These are phyloP conservation scores for Wallacemonas rigidus DNA, from an alignment of 208 protist species.

Conservation along the genomic window DNA sequence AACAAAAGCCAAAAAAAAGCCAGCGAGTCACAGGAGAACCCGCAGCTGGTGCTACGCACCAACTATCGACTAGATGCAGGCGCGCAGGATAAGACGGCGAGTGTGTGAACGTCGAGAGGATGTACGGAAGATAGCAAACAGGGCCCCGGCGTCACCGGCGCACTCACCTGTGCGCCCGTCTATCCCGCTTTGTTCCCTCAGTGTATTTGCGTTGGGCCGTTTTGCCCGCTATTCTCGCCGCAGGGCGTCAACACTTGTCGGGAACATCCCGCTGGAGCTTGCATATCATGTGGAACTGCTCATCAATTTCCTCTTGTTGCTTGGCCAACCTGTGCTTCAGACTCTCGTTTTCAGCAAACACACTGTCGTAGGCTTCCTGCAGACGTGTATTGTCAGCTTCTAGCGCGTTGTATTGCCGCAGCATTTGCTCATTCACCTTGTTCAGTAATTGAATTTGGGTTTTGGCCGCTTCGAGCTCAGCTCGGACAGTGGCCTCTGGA, in stretches of 20 bases:
- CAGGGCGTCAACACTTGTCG: background rate
- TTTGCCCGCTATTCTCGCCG: too few relatives aligned
- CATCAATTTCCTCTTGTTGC: slow-evolving; percentile 37
- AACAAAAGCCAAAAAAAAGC: too few relatives aligned
- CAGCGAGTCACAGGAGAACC: too few relatives aligned
- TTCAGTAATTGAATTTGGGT: slow-evolving; percentile 72
- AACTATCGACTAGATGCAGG: too few relatives aligned
- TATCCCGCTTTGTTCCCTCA: too few relatives aligned
- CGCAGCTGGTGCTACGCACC: too few relatives aligned
- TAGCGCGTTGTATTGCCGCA: slow-evolving; percentile 40
- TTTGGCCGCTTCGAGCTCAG: slow-evolving; percentile 46
- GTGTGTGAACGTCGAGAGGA: too few relatives aligned
- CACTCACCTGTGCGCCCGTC: too few relatives aligned
- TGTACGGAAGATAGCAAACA: too few relatives aligned
- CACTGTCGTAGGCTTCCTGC: slow-evolving; percentile 23
- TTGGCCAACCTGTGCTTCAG: slow-evolving; percentile 35
- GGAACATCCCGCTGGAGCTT: slow-evolving; percentile 34
- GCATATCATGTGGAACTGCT: slow-evolving; percentile 52
- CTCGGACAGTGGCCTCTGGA: slow-evolving; percentile 10
- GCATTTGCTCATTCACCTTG: slow-evolving; percentile 39
- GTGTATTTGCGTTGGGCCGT: too few relatives aligned
- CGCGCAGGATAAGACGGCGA: too few relatives aligned
- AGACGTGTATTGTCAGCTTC: slow-evolving; percentile 56
- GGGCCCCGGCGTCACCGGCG: too few relatives aligned
- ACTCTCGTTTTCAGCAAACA: slow-evolving; percentile 38